phyloP scores from a whole-genome alignment of 2,329 filamentous ascomycete species.

The Boeremia exigua region DNA sequence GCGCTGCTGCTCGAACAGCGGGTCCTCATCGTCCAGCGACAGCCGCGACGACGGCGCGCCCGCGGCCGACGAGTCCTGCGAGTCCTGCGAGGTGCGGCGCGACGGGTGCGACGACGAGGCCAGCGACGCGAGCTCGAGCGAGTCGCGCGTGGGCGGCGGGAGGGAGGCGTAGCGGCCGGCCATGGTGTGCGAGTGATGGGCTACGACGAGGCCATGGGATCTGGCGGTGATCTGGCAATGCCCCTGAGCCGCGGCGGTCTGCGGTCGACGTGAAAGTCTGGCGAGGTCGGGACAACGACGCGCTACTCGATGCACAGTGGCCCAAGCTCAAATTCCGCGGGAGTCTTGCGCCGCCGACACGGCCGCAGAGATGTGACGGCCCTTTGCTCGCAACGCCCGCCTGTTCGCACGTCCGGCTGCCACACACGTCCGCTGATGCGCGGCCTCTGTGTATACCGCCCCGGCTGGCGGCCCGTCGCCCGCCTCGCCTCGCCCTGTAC shows the following conservation, averaged over 20 bases:
- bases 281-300: too few species aligned
- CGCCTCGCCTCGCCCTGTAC: conserved; percentile 16
- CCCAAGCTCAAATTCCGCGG: conserved; percentile 9
- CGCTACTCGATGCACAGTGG: not conserved
- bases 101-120: conserved; percentile 79
- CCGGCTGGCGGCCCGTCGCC: conserved; percentile 29
- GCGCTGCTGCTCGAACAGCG: conserved; percentile 60
- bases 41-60: conserved; percentile 91
- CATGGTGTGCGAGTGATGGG: conserved; percentile 34
- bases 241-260: too few species aligned
- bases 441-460: conserved; percentile 30
- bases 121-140: conserved; percentile 92
- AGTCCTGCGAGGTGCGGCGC: conserved; percentile 71
- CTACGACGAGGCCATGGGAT: conserved; percentile 38
- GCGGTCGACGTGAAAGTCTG: too few species aligned
- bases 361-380: too few species aligned
- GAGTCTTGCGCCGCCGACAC: conserved; percentile 2
- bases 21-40: conserved; percentile 87
- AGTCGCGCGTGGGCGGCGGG: conserved; percentile 72
- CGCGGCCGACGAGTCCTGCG: conserved; percentile 76
- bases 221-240: too few species aligned
- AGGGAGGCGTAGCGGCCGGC: conserved; percentile 47
- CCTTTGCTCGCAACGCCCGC: too few species aligned
- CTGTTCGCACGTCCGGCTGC: too few species aligned
- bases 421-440: too few species aligned